Percentiles rank a stretch among this genome's conserved stretches.
Evolutionary conservation across 2,329 filamentous ascomycete genomes (phyloP).

Genomic region (Nemania bipapillata): DNA sequence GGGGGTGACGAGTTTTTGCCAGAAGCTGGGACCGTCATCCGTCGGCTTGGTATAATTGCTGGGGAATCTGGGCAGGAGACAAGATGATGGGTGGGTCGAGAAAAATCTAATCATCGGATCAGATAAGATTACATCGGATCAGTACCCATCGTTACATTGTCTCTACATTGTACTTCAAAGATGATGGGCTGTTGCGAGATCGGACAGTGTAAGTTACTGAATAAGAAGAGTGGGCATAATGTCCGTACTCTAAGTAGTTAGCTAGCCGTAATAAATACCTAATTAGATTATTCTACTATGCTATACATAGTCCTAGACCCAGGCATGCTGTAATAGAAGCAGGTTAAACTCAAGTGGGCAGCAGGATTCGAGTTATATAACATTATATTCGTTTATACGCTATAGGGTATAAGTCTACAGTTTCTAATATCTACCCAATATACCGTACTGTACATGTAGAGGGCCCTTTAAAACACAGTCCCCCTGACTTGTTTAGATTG

Average conservation of each 20-base stretch:
- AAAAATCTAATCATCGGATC: constrained; percentile 51
- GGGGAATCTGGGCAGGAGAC: neutral
- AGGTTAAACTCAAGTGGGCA: neutral
- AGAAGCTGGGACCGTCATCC: constrained; percentile 2
- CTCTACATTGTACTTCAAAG: neutral
- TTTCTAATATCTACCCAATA: constrained; percentile 4
- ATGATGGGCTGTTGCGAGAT: constrained; percentile 41
- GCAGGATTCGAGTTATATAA: neutral
- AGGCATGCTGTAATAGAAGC: neutral
- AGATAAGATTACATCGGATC: constrained; percentile 48
- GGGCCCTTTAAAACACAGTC: constrained; percentile 48
- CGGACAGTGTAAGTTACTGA: constrained; percentile 37
- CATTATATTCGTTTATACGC: neutral
- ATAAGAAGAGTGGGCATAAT: neutral
- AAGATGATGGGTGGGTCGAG: constrained; percentile 37
- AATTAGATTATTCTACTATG: neutral
- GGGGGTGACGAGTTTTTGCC: neutral
- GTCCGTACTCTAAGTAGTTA: constrained; percentile 21
- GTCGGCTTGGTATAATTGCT: neutral
- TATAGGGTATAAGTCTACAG: neutral
- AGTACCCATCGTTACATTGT: constrained; percentile 33
- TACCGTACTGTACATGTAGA: constrained; percentile 8
- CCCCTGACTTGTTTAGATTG: constrained; percentile 51
- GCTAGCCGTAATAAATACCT: neutral
- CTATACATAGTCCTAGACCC: neutral